Evolutionary conservation across 306 rosid species (phyloP), one percentile per base, ranked within the genome.

Genomic region (Sophora flavescens): DNA sequence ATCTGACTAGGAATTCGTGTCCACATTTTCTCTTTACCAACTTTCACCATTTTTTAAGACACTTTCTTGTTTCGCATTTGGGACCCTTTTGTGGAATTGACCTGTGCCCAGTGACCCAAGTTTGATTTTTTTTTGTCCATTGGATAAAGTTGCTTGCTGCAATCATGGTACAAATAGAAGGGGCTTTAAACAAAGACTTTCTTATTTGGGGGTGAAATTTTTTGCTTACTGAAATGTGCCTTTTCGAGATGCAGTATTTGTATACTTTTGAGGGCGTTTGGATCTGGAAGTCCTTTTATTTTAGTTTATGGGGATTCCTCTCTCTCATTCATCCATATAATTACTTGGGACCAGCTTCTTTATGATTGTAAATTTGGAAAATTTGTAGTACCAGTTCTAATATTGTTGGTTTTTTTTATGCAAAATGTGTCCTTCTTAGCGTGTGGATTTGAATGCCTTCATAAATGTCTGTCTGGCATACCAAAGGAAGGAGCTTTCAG

Each of bases 271-370:
- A 50, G 74, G 73, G 79, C 80, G 75, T 85, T 82, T 85, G 86
- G 89, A 85, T 82, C 82, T 82, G 82, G 52, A 48, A 74, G 45
- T 78, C 74, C 84, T 74, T 75, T 81, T 74, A 38, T 74, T 75
- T 81, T 74, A 38, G 63, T 32, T 66, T 45, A 28, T 68, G 38
- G 80, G 78, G 77, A 72, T 80, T 36, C 44, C 33, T 58, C 38
- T 74, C 32, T 42, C 58, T 15, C 17, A 12, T 48, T 56, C 47
- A 44, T 35, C 67, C 72, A 33, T 44, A 72, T 77, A 47, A 77
- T 84, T 80, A 72, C 60, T 62, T 54, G 72, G 88, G 83, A 63
- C 79, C 83, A 48, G 53, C 64, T 54, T 81, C 44, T n/a, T 47
- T 78, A 42, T 74, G 50, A 63, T 47, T 78, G 44, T 78, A 57